Evolutionary conservation across 805 yeast genomes (phyloP).

Genomic region (Saturnispora ahearnii): DNA sequence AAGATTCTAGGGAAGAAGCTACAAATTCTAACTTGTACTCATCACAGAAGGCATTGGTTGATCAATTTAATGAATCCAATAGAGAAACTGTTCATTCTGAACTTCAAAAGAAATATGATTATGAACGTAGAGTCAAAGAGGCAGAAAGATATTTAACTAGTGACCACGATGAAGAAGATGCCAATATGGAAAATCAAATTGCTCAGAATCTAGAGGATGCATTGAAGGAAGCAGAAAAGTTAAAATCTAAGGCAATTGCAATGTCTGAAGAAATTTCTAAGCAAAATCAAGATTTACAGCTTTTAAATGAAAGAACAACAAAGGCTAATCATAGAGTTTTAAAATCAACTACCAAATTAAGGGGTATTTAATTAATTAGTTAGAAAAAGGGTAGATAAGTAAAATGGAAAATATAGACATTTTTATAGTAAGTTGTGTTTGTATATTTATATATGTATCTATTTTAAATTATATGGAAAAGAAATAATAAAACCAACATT

Average conservation of each 20-base stretch:
- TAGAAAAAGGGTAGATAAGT: not conserved
- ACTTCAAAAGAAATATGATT: conserved; percentile 36
- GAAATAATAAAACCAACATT: not conserved
- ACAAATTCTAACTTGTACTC: conserved; percentile 21
- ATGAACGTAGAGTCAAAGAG: conserved; percentile 43
- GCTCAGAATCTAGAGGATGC: conserved; percentile 78
- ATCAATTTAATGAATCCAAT: conserved; percentile 39
- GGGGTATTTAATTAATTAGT: conserved; percentile 21
- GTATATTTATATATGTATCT: not conserved
- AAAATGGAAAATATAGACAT: not conserved
- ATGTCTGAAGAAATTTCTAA: conserved; percentile 69
- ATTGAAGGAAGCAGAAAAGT: conserved; percentile 53
- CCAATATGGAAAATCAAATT: conserved; percentile 81
- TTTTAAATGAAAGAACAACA: conserved; percentile 79
- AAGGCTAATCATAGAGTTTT: conserved; percentile 68
- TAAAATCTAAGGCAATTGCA: conserved; percentile 62
- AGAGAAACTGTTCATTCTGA: conserved; percentile 19
- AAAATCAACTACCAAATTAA: conserved; percentile 24
- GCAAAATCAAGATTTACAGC: conserved; percentile 66
- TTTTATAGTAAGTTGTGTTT: not conserved
- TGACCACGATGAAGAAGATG: conserved; percentile 80
- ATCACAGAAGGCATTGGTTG: conserved; percentile 24
- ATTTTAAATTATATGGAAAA: not conserved
- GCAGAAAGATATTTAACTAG: conserved; percentile 74
- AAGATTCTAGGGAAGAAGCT: conserved; percentile 23